A percentile compares a stretch with the other conserved stretches of the same genome.
Evolutionary conservation across 1,284 basidiomycete species (phyloP).

Genomic region (Blastosporella zonata): DNA sequence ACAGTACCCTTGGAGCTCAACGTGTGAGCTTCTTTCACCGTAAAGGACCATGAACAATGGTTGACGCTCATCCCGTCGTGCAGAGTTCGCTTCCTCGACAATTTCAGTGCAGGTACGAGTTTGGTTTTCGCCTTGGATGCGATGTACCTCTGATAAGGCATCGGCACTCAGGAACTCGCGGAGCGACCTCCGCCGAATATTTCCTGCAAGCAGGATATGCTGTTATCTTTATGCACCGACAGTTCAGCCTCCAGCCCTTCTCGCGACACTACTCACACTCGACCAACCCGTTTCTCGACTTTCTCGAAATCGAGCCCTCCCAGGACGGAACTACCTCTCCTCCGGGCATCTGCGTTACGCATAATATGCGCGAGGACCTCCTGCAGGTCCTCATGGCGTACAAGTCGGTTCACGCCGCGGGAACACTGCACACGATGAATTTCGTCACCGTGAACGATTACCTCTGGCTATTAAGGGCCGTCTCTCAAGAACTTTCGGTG

Average conservation of each 20-base stretch:
- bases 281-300: constrained; percentile 95
- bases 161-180: constrained; percentile 73
- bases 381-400: constrained; percentile 78
- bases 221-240: constrained; percentile 97
- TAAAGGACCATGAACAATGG: constrained; percentile 2
- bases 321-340: constrained; percentile 20
- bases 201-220: constrained; percentile 93
- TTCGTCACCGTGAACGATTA: constrained; percentile 98
- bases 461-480: constrained; percentile 85
- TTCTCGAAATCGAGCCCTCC: constrained; percentile 72
- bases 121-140: not conserved
- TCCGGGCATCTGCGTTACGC: constrained; percentile 62
- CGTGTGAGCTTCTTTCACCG: constrained; percentile 65
- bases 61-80: constrained; percentile 18
- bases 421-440: constrained; percentile 79
- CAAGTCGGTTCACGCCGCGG: constrained; percentile 74
- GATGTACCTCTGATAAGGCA: constrained; percentile 4
- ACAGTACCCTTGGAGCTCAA: constrained; percentile 95
- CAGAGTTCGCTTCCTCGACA: constrained; percentile 97
- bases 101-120: constrained; percentile 90
- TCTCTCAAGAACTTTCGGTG: constrained; percentile 70
- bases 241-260: constrained; percentile 96
- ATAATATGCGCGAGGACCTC: constrained; percentile 63
- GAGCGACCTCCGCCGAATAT: constrained; percentile 97
- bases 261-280: constrained; percentile 97